Conservation (phyloP, 176 grass and related monocot genomes). For the Oryza rufipogon region DNA sequence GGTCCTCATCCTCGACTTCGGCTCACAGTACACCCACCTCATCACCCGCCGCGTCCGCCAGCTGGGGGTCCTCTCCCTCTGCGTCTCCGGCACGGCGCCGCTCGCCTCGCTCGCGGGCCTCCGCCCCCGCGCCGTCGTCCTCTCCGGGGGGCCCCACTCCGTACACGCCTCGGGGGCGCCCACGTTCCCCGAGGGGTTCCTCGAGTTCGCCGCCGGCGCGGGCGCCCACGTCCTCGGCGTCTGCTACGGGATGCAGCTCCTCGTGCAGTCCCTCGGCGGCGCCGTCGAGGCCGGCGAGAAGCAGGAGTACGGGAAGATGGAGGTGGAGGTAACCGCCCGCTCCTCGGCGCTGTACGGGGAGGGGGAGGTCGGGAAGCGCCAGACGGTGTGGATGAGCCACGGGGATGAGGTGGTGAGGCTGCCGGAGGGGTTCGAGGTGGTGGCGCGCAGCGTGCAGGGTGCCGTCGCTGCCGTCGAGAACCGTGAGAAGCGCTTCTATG, state of each 20-base stretch:
- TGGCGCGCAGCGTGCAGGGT: constrained; percentile 72
- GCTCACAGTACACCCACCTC: constrained; percentile 92
- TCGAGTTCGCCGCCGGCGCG: constrained; percentile 41
- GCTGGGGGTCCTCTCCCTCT: constrained; percentile 82
- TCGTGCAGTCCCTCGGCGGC: constrained; percentile 81
- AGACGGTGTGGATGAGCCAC: constrained; percentile 94
- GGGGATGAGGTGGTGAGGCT: constrained; percentile 72
- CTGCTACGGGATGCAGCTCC: constrained; percentile 92
- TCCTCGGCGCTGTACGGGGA: constrained; percentile 51
- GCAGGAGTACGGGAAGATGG: constrained; percentile 92
- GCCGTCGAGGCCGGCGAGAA: constrained; percentile 53
- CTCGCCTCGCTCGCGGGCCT: constrained; percentile 56
- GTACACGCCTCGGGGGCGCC: constrained; percentile 60
- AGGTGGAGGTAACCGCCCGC: constrained; percentile 46
- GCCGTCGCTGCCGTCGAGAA: constrained; percentile 64
- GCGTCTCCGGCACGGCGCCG: constrained; percentile 77
- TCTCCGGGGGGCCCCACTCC: constrained; percentile 75
- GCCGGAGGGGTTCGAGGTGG: constrained; percentile 70
- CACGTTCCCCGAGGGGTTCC: constrained; percentile 61
- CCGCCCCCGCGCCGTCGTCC: constrained; percentile 60
- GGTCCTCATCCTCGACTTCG: constrained; percentile 82
- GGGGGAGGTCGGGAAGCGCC: constrained; percentile 36
- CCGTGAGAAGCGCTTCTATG: constrained; percentile 55
- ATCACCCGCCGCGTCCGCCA: constrained; percentile 89
- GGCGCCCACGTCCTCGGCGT: constrained; percentile 72